phyloP scores from a whole-genome alignment of 73 alveolate species.

The Diophrys sp. region DNA sequence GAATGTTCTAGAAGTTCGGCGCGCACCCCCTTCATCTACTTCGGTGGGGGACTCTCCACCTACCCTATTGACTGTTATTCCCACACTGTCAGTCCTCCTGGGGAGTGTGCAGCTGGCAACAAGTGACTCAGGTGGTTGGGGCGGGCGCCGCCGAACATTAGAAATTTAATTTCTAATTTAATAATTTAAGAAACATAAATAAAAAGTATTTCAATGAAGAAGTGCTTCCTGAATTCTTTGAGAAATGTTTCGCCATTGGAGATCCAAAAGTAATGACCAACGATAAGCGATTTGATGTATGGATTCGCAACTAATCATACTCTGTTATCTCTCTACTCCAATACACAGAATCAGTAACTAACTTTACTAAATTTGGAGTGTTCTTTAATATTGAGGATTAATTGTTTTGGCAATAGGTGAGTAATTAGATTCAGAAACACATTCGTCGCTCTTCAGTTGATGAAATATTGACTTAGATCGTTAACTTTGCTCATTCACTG shows the following conservation, averaged over 20 bases:
- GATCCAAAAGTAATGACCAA: constrained; percentile 6
- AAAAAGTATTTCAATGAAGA: constrained; percentile 39
- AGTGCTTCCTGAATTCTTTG: constrained; percentile 13
- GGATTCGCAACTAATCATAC: constrained; percentile 16
- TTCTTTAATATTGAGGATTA: constrained; percentile 22
- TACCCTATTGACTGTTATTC: no score
- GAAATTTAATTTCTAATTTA: no score
- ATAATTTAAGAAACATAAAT: constrained; percentile 21
- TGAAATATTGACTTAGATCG: constrained; percentile 25
- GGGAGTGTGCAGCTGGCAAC: no score
- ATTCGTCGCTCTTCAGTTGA: constrained; percentile 9
- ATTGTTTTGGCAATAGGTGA: constrained; percentile 13
- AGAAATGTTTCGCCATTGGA: constrained; percentile 12
- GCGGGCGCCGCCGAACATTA: no score
- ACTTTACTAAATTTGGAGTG: constrained; percentile 21
- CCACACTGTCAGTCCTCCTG: no score
- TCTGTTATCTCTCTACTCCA: constrained; percentile 6
- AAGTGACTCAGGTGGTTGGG: no score
- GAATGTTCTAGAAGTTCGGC: no score
- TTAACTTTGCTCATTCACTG: constrained; percentile 36
- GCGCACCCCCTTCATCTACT: no score
- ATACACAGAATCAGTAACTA: constrained; percentile 7
- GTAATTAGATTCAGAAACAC: constrained; percentile 9
- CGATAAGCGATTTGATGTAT: constrained; percentile 9
- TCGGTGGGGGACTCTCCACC: no score